Percentiles rank a stretch among this genome's conserved stretches.
phyloP scores from a whole-genome alignment of 495 filamentous ascomycete genomes.

The Aspergillus coremiiformis region DNA sequence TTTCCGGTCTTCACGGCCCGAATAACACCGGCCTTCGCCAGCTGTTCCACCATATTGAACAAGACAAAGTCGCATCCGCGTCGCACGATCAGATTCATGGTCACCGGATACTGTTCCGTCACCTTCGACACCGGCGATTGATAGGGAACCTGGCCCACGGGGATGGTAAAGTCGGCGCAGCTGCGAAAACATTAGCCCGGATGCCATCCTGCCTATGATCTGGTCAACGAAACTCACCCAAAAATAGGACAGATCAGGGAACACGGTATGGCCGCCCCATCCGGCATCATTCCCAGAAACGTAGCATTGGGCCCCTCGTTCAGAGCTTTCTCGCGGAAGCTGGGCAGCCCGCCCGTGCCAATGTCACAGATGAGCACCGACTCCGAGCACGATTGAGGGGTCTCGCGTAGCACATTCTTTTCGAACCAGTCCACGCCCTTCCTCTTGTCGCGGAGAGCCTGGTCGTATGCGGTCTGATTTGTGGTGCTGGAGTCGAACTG shows the following conservation, averaged over 20 bases:
- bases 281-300: not conserved
- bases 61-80: slow-evolving; percentile 38
- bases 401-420: not conserved
- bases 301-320: slow-evolving; percentile 5
- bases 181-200: not conserved
- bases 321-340: slow-evolving; percentile 1
- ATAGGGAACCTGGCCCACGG: slow-evolving; percentile 38
- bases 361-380: not conserved
- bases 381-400: not conserved
- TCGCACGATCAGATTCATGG: slow-evolving; percentile 29
- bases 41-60: slow-evolving; percentile 36
- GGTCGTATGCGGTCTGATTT: not conserved
- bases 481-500: not conserved
- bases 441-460: not conserved
- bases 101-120: slow-evolving; percentile 36
- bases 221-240: not conserved
- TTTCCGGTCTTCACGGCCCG: slow-evolving; percentile 2
- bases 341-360: not conserved
- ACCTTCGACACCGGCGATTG: slow-evolving; percentile 25
- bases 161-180: slow-evolving; percentile 32
- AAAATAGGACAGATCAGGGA: not conserved
- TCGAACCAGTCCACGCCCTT: slow-evolving; percentile 1
- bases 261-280: not conserved
- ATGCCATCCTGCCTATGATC: too few relatives aligned
- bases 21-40: slow-evolving; percentile 32